A percentile compares a stretch with the other conserved stretches of the same genome.
Evolutionary conservation across 2,329 filamentous ascomycete genomes (phyloP).

Genomic region (Hypocreales sp.): DNA sequence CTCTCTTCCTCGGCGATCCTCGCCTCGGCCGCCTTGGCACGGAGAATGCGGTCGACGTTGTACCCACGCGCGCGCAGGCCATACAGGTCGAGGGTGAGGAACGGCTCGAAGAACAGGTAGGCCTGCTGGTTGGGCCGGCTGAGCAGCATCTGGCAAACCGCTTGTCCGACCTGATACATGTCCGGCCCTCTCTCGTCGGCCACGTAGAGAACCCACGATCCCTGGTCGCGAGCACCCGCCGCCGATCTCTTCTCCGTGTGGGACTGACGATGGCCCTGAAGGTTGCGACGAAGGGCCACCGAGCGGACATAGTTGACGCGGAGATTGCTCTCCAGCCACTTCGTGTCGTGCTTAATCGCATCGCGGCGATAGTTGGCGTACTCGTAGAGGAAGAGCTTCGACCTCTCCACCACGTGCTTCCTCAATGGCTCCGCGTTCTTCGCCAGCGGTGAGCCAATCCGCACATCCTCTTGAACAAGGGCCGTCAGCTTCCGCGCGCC

Average conservation of each 20-base stretch:
- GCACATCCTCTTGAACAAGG: conserved; percentile 64
- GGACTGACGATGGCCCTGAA: conserved; percentile 53
- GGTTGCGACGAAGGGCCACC: conserved; percentile 61
- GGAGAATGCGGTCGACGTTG: conserved; percentile 88
- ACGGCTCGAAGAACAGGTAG: conserved; percentile 78
- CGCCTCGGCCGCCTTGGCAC: conserved; percentile 75
- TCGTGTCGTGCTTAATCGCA: conserved; percentile 69
- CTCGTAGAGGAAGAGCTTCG: conserved; percentile 78
- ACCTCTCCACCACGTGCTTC: conserved; percentile 73
- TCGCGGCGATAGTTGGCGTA: conserved; percentile 55
- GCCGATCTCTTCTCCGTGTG: conserved; percentile 65
- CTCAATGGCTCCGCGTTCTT: conserved; percentile 61
- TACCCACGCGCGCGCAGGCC: conserved; percentile 78
- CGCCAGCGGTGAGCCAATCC: conserved; percentile 48
- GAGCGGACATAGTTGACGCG: conserved; percentile 62
- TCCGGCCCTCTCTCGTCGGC: conserved; percentile 54
- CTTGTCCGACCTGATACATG: conserved; percentile 83
- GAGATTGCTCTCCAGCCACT: conserved; percentile 82
- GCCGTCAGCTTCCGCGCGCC: conserved; percentile 63
- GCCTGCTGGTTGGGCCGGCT: conserved; percentile 76
- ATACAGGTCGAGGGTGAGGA: conserved; percentile 71
- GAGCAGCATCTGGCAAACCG: conserved; percentile 67
- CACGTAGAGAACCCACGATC: conserved; percentile 58
- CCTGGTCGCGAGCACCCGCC: conserved; percentile 39
- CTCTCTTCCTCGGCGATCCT: conserved; percentile 74